Percentiles rank a stretch among this genome's conserved stretches.
These are phyloP conservation scores for Umbelopsis vinacea DNA, from an alignment of 192 early-diverging fungal genomes.

Conservation along the genomic window DNA sequence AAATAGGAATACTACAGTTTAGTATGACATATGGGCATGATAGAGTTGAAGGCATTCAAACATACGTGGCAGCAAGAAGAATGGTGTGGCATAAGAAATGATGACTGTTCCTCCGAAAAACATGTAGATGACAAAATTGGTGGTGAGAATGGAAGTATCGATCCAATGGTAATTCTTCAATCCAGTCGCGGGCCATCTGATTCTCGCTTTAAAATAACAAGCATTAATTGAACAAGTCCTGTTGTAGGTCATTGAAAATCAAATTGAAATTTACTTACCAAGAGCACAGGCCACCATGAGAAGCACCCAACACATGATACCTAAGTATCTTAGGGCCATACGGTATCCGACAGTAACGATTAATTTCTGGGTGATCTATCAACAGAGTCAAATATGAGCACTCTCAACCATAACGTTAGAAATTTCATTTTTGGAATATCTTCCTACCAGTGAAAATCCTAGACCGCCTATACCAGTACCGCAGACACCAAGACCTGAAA, in stretches of 20 bases:
- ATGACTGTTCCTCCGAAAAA: constrained; percentile 25
- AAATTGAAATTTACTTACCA: not conserved
- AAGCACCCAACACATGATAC: constrained; percentile 38
- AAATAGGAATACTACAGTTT: not conserved
- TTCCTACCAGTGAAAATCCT: constrained; percentile 50
- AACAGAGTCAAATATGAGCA: not conserved
- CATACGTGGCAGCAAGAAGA: constrained; percentile 45
- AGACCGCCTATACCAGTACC: constrained; percentile 70
- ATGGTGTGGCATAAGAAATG: constrained; percentile 53
- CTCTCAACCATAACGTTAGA: not conserved
- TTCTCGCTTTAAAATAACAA: not conserved
- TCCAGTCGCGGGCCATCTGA: not conserved
- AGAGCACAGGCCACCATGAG: constrained; percentile 35
- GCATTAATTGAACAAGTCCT: not conserved
- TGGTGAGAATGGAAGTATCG: constrained; percentile 24
- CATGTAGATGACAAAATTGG: constrained; percentile 20
- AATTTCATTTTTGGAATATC: not conserved
- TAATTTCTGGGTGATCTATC: constrained; percentile 39
- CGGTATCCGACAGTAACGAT: constrained; percentile 40
- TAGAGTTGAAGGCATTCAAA: not conserved
- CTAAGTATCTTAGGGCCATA: constrained; percentile 38
- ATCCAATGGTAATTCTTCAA: constrained; percentile 1
- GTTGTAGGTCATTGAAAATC: not conserved
- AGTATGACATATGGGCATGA: not conserved
- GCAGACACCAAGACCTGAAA: constrained; percentile 53